Evolutionary conservation across 805 yeast genomes (phyloP).

Genomic region (Jamesozyma piceae): DNA sequence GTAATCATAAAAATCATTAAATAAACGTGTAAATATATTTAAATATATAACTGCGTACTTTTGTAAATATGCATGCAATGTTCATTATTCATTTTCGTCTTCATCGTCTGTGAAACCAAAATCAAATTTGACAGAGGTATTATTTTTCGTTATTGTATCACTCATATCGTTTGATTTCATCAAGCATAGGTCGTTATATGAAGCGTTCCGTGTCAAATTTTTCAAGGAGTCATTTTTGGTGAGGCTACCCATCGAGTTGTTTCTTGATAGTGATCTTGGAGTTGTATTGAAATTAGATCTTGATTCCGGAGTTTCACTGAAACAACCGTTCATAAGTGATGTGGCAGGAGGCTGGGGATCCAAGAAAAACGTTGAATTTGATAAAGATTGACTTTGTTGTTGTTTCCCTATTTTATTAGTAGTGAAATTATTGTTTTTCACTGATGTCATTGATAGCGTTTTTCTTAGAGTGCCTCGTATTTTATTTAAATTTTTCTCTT

Average conservation of each 20-base stretch:
- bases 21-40: too few species aligned
- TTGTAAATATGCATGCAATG: too few species aligned
- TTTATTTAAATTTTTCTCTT: neutral
- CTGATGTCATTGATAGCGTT: slow-evolving; percentile 17
- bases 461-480: slow-evolving; percentile 12
- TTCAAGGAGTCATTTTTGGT: neutral
- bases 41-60: too few species aligned
- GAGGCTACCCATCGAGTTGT: slow-evolving; percentile 7
- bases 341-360: slow-evolving; percentile 25
- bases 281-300: slow-evolving; percentile 22
- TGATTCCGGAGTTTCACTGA: slow-evolving; percentile 26
- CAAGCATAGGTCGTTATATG: neutral
- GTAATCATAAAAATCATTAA: too few species aligned
- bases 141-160: neutral
- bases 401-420: neutral
- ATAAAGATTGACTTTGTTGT: neutral
- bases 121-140: neutral
- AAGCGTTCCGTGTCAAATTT: neutral
- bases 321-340: slow-evolving; percentile 28
- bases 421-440: neutral
- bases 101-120: neutral
- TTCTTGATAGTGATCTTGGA: slow-evolving; percentile 24
- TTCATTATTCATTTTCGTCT: neutral
- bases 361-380: slow-evolving; percentile 24
- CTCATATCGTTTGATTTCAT: neutral